Evolutionary conservation across 2,329 filamentous ascomycete genomes (phyloP), one percentile per base, ranked within the genome.

Genomic region (Fusarium guadeloupense): DNA sequence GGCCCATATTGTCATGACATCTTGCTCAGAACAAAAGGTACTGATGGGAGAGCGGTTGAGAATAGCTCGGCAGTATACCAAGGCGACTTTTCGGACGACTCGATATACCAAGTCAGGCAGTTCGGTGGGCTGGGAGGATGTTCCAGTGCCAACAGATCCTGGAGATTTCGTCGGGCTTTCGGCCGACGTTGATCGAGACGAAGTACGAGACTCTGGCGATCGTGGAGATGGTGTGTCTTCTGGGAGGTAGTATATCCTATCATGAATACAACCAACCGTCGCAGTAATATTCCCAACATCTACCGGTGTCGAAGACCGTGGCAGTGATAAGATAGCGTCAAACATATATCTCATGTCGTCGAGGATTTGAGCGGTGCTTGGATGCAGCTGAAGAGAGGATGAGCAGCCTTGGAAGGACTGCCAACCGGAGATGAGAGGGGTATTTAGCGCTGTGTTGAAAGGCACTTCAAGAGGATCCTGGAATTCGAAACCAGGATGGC

Each of bases 301-400:
- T 20, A 76, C 75, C 0, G 61, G 26, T 0, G 75, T 72, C 4
- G 79, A 66, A 1, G 70, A 39, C 3, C 65, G 54, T 0, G 80
- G 75, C n/a, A 82, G 69, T 1, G 73, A 68, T 6, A 81, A 59
- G 0, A 83, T 76, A 4, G 76, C 69, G 9, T 74, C 68, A n/a
- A 83, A 72, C 2, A 85, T 71, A 19, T 78, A 77, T 5, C 82
- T 77, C 70, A 83, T 78, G 42, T 82, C 78, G 48, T 85, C 83
- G 4, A 85, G 76, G 45, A 85, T 80, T 13, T 77, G 74, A 5
- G 81, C 80, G 1, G 80, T 81, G 44, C 74, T 72, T 1, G 74
- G 71, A 44, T 83, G 79, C n/a, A 85, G 70, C n/a, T 74, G 71
- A 3, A 83, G 69, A 0, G 75, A 72, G 10, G 76, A 74, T 21